phyloP scores from a whole-genome alignment of 192 early-diverging fungal species.

The Podila epigama region DNA sequence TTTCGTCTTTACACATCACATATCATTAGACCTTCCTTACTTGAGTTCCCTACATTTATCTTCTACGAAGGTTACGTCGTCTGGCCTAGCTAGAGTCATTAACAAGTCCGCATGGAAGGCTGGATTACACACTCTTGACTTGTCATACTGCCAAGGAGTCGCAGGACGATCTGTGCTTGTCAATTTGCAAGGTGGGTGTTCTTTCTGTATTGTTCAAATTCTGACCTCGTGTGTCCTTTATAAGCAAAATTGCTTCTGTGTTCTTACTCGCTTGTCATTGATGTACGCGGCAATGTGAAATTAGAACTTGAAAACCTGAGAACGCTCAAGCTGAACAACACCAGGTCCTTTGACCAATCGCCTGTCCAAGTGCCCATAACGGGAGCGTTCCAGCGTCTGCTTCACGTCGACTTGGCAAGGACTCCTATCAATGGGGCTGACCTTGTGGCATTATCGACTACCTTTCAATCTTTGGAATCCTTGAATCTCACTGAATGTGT shows the following conservation, averaged over 20 bases:
- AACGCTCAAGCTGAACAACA: conserved; percentile 35
- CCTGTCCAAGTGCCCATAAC: conserved; percentile 12
- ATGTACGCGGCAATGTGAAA: conserved; percentile 1
- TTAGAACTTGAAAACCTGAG: conserved; percentile 31
- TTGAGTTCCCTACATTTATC: conserved; percentile 49
- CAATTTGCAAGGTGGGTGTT: conserved; percentile 37
- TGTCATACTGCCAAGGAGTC: conserved; percentile 49
- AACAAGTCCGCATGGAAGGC: conserved; percentile 22
- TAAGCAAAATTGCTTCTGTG: neutral
- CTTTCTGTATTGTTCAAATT: neutral
- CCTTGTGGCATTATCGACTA: neutral
- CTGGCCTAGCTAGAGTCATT: conserved; percentile 47
- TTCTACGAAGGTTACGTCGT: conserved; percentile 61
- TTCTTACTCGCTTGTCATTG: conserved; percentile 5
- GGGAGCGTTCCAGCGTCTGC: neutral
- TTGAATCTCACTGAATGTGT: conserved; percentile 21
- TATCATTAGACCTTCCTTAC: conserved; percentile 20
- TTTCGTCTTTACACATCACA: neutral
- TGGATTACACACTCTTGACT: conserved; percentile 38
- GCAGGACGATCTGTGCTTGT: conserved; percentile 16
- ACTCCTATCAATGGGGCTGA: conserved; percentile 14
- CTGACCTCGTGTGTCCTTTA: neutral
- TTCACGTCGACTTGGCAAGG: conserved; percentile 19
- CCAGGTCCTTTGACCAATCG: conserved; percentile 16
- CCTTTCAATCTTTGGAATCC: neutral